phyloP scores from a whole-genome alignment of 2,329 filamentous ascomycete species.

The Mycosphaerella sp. region DNA sequence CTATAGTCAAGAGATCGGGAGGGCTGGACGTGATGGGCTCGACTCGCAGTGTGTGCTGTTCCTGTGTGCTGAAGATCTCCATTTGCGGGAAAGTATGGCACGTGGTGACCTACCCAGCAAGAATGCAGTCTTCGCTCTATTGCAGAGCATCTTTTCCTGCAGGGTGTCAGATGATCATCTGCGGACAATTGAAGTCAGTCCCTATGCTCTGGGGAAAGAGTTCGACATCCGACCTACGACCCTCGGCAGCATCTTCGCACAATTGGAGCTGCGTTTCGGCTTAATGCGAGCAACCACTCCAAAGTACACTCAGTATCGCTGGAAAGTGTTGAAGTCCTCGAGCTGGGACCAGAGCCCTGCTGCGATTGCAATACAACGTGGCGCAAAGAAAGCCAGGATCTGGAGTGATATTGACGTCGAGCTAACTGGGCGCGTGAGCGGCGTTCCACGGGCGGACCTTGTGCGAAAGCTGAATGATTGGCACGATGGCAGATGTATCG shows the following conservation, averaged over 20 bases:
- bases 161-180: conserved; percentile 6
- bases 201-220: conserved; percentile 42
- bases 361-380: conserved; percentile 41
- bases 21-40: conserved; percentile 81
- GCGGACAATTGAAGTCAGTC: conserved; percentile 40
- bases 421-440: conserved; percentile 29
- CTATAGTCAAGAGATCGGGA: conserved; percentile 96
- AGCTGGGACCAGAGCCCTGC: conserved; percentile 38
- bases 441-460: conserved; percentile 42
- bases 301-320: conserved; percentile 53
- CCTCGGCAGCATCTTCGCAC: conserved; percentile 51
- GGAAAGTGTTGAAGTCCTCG: conserved; percentile 33
- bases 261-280: conserved; percentile 54
- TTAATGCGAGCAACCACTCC: conserved; percentile 53
- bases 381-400: conserved; percentile 39
- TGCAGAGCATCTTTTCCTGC: conserved; percentile 47
- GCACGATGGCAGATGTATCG: conserved; percentile 45
- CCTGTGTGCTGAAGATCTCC: conserved; percentile 52
- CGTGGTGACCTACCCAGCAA: conserved; percentile 54
- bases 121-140: conserved; percentile 42
- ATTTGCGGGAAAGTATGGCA: conserved; percentile 54
- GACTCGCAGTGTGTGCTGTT: conserved; percentile 53
- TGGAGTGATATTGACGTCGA: conserved; percentile 48
- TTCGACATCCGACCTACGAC: conserved; percentile 50
- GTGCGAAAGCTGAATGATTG: conserved; percentile 51